These are phyloP conservation scores for Amoeboaphelidium protococcarum DNA, from an alignment of 371 early-diverging fungal genomes.

Conservation along the genomic window DNA sequence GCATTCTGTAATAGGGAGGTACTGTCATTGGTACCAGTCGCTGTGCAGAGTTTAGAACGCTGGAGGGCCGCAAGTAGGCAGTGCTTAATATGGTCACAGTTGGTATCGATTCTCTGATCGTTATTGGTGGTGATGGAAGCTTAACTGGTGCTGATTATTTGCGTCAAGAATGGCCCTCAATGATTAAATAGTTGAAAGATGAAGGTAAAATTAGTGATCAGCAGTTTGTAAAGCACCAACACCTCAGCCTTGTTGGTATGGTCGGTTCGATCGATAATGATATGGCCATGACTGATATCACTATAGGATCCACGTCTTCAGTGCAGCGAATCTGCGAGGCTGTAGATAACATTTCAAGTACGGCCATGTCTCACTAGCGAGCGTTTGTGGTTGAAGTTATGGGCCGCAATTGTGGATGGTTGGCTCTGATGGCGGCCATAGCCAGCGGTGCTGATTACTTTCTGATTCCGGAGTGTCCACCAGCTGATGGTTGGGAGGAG, in stretches of 20 bases:
- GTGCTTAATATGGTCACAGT: conserved; percentile 60
- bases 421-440: conserved; percentile 90
- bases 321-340: conserved; percentile 91
- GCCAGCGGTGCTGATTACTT: conserved; percentile 88
- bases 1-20: conserved; percentile 65
- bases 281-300: conserved; percentile 86
- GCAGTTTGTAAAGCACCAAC: conserved; percentile 23
- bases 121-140: conserved; percentile 97
- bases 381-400: conserved; percentile 98
- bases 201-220: conserved; percentile 24
- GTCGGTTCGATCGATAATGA: conserved; percentile 68
- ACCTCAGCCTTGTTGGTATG: conserved; percentile 78
- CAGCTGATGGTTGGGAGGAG: conserved; percentile 54
- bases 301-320: conserved; percentile 88
- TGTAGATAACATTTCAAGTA: conserved; percentile 77
- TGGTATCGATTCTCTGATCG: conserved; percentile 82
- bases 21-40: conserved; percentile 94
- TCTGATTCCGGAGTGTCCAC: conserved; percentile 90
- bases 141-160: conserved; percentile 87
- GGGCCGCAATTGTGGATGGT: conserved; percentile 99
- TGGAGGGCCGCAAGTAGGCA: conserved; percentile 65
- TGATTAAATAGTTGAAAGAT: conserved; percentile 42
- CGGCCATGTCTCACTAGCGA: conserved; percentile 90
- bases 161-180: conserved; percentile 68
- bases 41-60: conserved; percentile 54